Conservation (phyloP, 2,329 filamentous ascomycete species). For the Aulographum hederae region DNA sequence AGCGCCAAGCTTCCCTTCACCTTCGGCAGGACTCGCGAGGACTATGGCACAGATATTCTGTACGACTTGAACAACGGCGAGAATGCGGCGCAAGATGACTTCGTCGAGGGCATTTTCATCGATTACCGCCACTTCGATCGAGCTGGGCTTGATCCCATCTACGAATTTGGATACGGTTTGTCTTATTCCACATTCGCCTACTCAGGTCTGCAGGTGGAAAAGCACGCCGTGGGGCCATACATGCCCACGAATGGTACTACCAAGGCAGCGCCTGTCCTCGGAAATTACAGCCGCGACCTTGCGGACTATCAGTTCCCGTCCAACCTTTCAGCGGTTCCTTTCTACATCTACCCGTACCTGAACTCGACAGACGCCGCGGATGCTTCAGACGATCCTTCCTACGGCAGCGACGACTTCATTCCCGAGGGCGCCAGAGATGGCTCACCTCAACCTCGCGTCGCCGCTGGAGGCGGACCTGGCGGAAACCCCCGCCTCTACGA, state of each 20-base stretch:
- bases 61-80: slow-evolving; percentile 51
- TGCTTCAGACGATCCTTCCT: slow-evolving; percentile 39
- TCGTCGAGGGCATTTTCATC: slow-evolving; percentile 62
- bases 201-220: slow-evolving; percentile 43
- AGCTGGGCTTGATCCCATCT: slow-evolving; percentile 46
- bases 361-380: slow-evolving; percentile 40
- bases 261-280: slow-evolving; percentile 40
- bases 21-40: slow-evolving; percentile 46
- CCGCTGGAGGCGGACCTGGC: slow-evolving; percentile 45
- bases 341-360: slow-evolving; percentile 56
- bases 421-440: slow-evolving; percentile 39
- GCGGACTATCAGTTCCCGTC: slow-evolving; percentile 51
- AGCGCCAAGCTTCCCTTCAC: slow-evolving; percentile 66
- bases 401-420: slow-evolving; percentile 43
- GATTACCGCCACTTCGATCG: slow-evolving; percentile 65
- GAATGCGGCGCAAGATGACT: slow-evolving; percentile 51
- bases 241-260: slow-evolving; percentile 43
- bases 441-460: slow-evolving; percentile 36
- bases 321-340: slow-evolving; percentile 30
- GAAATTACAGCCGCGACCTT: slow-evolving; percentile 42
- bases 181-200: slow-evolving; percentile 67
- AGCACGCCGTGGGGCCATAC: slow-evolving; percentile 33
- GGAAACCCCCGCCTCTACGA: slow-evolving; percentile 50
- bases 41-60: slow-evolving; percentile 52
- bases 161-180: slow-evolving; percentile 66